Conservation (phyloP, 2,329 filamentous ascomycete genomes). For the Calonectria pseudoreteaudii region DNA sequence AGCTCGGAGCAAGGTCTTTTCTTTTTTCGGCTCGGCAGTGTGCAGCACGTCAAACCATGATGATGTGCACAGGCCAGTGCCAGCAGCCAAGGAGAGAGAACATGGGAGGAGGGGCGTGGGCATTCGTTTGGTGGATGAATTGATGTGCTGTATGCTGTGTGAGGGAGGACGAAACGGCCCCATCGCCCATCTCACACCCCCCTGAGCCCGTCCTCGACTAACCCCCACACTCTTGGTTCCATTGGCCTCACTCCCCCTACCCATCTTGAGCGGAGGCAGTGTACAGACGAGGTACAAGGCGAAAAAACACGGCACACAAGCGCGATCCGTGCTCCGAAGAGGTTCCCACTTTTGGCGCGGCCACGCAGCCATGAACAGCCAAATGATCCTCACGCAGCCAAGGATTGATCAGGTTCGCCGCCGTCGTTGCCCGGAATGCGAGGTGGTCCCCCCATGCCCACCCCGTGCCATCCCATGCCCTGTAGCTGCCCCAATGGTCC, state of each 20-base stretch:
- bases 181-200: slow-evolving; percentile 8
- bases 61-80: not conserved
- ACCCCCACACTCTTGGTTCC: slow-evolving; percentile 2
- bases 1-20: not conserved
- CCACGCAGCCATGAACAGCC: slow-evolving; percentile 4
- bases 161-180: slow-evolving; percentile 1
- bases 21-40: slow-evolving; percentile 4
- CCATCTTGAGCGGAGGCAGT: not conserved
- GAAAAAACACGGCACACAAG: not conserved
- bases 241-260: slow-evolving; percentile 4
- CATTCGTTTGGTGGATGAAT: not conserved
- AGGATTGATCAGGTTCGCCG: not conserved
- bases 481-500: not conserved
- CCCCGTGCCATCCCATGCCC: slow-evolving; percentile 1
- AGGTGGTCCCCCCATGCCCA: slow-evolving; percentile 1
- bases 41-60: slow-evolving; percentile 14
- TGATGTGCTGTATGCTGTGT: not conserved
- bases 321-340: slow-evolving; percentile 2
- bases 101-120: not conserved
- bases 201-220: not conserved
- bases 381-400: slow-evolving; percentile 4
- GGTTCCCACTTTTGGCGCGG: slow-evolving; percentile 6
- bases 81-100: not conserved
- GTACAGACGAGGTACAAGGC: slow-evolving; percentile 1
- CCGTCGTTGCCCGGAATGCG: slow-evolving; percentile 5